Percentiles rank a stretch among this genome's conserved stretches.
phyloP scores from a whole-genome alignment of 441 rosid genomes.

The Adansonia madagascariensis region DNA sequence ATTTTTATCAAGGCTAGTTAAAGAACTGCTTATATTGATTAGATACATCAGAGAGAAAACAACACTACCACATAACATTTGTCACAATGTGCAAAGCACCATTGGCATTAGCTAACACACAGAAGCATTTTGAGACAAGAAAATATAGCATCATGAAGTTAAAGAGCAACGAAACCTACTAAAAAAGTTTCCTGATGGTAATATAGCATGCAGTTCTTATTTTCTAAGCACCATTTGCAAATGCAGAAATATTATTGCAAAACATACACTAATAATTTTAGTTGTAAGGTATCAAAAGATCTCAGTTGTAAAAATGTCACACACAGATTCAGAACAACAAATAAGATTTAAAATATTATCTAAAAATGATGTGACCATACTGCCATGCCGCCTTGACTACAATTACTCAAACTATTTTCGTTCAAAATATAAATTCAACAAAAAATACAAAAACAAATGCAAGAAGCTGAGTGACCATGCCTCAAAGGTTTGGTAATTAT shows the following conservation, averaged over 20 bases:
- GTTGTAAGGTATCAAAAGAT: too few species aligned
- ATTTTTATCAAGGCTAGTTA: background rate
- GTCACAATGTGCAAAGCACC: background rate
- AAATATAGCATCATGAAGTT: background rate
- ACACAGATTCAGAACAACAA: too few species aligned
- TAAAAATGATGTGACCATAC: background rate
- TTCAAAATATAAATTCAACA: background rate
- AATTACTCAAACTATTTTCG: slow-evolving; percentile 5
- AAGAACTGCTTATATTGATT: background rate
- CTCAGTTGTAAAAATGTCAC: too few species aligned
- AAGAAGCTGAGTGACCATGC: background rate
- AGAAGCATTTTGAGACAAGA: background rate
- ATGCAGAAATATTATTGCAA: too few species aligned
- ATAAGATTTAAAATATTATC: too few species aligned
- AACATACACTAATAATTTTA: too few species aligned
- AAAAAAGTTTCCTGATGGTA: background rate
- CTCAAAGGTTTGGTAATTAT: background rate
- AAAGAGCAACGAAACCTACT: background rate
- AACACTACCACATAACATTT: background rate
- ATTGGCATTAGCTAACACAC: background rate
- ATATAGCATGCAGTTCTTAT: background rate
- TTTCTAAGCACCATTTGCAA: background rate
- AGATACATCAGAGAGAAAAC: background rate
- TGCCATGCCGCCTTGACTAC: background rate
- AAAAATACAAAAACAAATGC: background rate